phyloP scores from a whole-genome alignment of 2,329 filamentous ascomycete species.

The Ophiosphaerella narmari region DNA sequence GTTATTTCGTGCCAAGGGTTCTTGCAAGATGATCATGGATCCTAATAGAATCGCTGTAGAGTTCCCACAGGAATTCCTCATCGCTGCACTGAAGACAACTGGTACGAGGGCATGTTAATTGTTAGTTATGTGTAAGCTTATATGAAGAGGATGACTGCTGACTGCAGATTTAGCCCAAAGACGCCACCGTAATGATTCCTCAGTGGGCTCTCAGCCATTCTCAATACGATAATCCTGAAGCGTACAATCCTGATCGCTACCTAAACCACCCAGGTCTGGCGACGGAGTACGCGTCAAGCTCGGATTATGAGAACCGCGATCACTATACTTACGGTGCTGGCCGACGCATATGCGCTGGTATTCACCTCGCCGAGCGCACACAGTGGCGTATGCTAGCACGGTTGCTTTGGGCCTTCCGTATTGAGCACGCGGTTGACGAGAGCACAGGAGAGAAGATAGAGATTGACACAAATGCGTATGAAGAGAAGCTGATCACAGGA shows the following conservation, averaged over 20 bases:
- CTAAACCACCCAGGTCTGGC: constrained; percentile 38
- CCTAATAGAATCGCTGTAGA: constrained; percentile 14
- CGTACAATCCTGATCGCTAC: constrained; percentile 46
- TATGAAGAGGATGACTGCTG: constrained; percentile 3
- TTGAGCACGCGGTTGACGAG: constrained; percentile 21
- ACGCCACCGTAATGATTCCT: constrained; percentile 36
- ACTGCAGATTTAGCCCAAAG: constrained; percentile 24
- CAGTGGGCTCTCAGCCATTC: constrained; percentile 25
- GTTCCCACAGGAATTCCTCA: constrained; percentile 30
- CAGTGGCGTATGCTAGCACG: constrained; percentile 47
- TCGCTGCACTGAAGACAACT: constrained; percentile 27
- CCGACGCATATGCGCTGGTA: constrained; percentile 55
- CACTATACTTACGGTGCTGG: constrained; percentile 58
- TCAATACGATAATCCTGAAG: constrained; percentile 26
- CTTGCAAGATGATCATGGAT: neutral
- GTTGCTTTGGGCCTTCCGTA: constrained; percentile 58
- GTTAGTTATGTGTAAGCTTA: constrained; percentile 9
- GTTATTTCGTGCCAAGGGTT: constrained; percentile 6
- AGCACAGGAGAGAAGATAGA: constrained; percentile 30
- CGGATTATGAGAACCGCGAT: constrained; percentile 45
- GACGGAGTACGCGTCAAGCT: constrained; percentile 41
- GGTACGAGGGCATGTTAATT: constrained; percentile 38
- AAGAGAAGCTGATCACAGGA: constrained; percentile 41
- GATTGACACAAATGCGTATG: constrained; percentile 29
- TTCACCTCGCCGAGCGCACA: constrained; percentile 59